Percentiles rank a stretch among this genome's conserved stretches.
Conservation (phyloP, 1,284 basidiomycete genomes). For the Pseudozyma tsukubaensis region DNA sequence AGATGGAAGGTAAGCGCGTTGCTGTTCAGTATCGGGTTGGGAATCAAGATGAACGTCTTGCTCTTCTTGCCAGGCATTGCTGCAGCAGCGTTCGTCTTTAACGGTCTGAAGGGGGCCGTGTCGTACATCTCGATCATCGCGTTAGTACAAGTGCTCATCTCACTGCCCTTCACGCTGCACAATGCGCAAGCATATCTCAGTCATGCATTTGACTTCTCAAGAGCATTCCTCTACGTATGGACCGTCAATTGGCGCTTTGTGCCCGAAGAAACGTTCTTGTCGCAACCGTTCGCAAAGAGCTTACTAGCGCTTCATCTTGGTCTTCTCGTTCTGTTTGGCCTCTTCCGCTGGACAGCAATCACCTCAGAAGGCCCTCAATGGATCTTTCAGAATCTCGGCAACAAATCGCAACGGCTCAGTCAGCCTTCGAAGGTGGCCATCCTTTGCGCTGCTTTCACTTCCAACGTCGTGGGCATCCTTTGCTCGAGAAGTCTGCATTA, state of each 20-base stretch:
- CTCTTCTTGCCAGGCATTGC: constrained; percentile 86
- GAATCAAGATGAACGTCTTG: constrained; percentile 94
- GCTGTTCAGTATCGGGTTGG: constrained; percentile 83
- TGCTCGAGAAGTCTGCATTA: constrained; percentile 97
- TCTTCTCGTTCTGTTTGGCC: constrained; percentile 77
- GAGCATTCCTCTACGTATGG: constrained; percentile 94
- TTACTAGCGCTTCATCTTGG: constrained; percentile 78
- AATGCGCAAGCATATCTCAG: constrained; percentile 77
- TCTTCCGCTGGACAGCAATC: constrained; percentile 77
- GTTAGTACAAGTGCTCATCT: constrained; percentile 75
- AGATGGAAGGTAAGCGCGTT: constrained; percentile 76
- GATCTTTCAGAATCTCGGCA: constrained; percentile 45
- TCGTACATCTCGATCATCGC: constrained; percentile 20
- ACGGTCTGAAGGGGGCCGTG: constrained; percentile 72
- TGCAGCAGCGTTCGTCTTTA: constrained; percentile 74
- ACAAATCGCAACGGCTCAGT: constrained; percentile 2
- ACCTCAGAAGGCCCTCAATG: constrained; percentile 75
- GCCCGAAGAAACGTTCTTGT: constrained; percentile 80
- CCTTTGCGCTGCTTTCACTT: constrained; percentile 74
- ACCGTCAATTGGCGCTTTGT: constrained; percentile 98
- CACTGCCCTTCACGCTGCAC: constrained; percentile 78
- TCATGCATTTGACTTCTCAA: constrained; percentile 86
- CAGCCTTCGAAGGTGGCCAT: constrained; percentile 9
- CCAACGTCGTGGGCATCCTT: constrained; percentile 89
- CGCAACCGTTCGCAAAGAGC: constrained; percentile 74